Evolutionary conservation across 192 early-diverging fungal genomes (phyloP), one percentile per base, ranked within the genome.

Genomic region (Coemansia sp.): DNA sequence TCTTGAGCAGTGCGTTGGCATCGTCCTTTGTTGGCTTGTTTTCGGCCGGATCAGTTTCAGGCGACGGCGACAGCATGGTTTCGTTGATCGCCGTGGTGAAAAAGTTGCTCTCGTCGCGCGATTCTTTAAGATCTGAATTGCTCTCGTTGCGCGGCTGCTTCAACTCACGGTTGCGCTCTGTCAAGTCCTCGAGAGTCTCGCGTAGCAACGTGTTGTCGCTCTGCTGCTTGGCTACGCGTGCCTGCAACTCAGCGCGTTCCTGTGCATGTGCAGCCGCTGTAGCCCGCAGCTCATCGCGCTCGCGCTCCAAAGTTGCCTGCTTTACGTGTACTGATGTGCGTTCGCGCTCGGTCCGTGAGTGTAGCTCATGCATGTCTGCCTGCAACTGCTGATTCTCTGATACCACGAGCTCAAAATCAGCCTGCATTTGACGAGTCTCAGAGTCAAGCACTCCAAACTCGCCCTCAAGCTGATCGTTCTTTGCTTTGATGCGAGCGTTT

Each of bases 121-220:
- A 23, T 17, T 64, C 51, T 20, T 71, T 65, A 4, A 70, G 64
- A 26, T 66, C 64, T 7, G 48, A 60, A 28, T 71, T 77, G 37
- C 52, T 58, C 57, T 77, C 74, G 3, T 53, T 62, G 21, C 66
- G 42, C 48, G 48, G 9, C 9, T 28, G 47, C 23, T 72, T 77
- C 14, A 76, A 57, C 34, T 67, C 68, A 9, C 47, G 64, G 47
- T 76, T 76, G 36, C 51, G 62, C 52, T 71, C 74, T 0, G 60
- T 71, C 34, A 76, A 49, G 17, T 58, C 62, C 31, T 72, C 69
- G 1, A 78, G 51, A 1, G 69, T 40, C 34, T 72, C 70, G 6
- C 62, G 53, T 21, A 75, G 59, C 50, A 52, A 46, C 36, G 36
- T 28, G n/a, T 57, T 75, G 21, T 47, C 48, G 11, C 31, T 38